phyloP scores from a whole-genome alignment of 2,329 filamentous ascomycete species.

The Penicillium sp. region DNA sequence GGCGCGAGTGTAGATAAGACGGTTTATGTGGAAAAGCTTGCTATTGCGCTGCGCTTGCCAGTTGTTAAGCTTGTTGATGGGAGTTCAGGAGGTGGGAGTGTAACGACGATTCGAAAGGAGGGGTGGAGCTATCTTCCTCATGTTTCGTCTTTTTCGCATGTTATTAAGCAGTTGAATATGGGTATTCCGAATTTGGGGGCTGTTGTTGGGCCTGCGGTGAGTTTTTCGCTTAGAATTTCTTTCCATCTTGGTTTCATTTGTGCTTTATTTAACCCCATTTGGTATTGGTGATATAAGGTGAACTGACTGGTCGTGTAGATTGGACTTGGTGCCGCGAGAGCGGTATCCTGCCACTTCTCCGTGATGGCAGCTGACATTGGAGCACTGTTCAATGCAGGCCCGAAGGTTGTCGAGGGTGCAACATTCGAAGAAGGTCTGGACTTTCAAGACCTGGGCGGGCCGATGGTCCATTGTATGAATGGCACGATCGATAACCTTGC shows the following conservation, averaged over 20 bases:
- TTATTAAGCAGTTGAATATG: slow-evolving; percentile 58
- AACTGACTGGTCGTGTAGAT: slow-evolving; percentile 38
- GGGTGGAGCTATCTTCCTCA: slow-evolving; percentile 62
- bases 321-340: slow-evolving; percentile 60
- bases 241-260: neutral
- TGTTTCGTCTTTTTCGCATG: slow-evolving; percentile 53
- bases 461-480: slow-evolving; percentile 61
- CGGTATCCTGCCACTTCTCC: slow-evolving; percentile 62
- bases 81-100: slow-evolving; percentile 60
- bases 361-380: slow-evolving; percentile 66
- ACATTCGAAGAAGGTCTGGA: slow-evolving; percentile 63
- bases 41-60: slow-evolving; percentile 56
- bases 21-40: slow-evolving; percentile 61
- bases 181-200: slow-evolving; percentile 65
- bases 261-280: neutral
- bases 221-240: slow-evolving; percentile 6
- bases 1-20: slow-evolving; percentile 59
- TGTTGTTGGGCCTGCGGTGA: slow-evolving; percentile 58
- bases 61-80: slow-evolving; percentile 65
- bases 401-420: slow-evolving; percentile 60
- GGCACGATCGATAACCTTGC: slow-evolving; percentile 66
- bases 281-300: neutral
- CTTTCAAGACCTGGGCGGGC: slow-evolving; percentile 60
- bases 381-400: slow-evolving; percentile 62
- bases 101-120: slow-evolving; percentile 56